Evolutionary conservation across 1,284 basidiomycete genomes (phyloP), one percentile per base, ranked within the genome.

Genomic region (Microbotryomycetes sp.): DNA sequence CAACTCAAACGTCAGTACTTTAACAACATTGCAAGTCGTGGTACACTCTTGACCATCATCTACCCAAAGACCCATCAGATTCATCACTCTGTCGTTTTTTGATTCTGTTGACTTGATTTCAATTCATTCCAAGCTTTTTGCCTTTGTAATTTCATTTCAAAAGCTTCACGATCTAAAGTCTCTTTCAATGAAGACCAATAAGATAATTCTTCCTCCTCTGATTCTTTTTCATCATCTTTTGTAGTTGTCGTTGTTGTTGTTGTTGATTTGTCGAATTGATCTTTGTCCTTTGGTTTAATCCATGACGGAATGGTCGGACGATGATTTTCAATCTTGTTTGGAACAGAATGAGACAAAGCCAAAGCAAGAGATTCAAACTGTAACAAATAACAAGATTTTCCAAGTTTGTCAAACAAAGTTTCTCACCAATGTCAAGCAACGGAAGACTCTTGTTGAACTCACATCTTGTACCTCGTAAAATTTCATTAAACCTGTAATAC

Each of bases 131-230:
- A 52, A 14, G 25, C 14, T 5, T 52, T 25, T 16, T 28, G 4
- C 19, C 30, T 23, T 14, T 30, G 7, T n/a, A 2, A 15, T 16
- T 29, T 28, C 12, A 28, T 25, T 52, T 66, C 67, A 30, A 58
- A 64, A 6, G 67, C 67, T 52, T 68, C 67, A 6, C 56, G 46
- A 32, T 68, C 67, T 4, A 68, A 52, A 51, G 60, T 61, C 54
- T 62, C 58, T 53, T 66, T 66, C 15, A 68, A 46, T 15, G 50
- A 46, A 1, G 46, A 36, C 64, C 64, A 68, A 47, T 68, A 68
- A 12, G 54, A 58, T 52, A 63, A 23, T 29, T 61, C 67, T n/a
- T 66, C 62, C n/a, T 25, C 12, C 36, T 42, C 36, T 42, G 19
- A 9, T 42, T 19, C 12, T 12, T 42, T 19, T 42, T 42, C 19